These are phyloP conservation scores for Erodium chrysanthum DNA, from an alignment of 441 rosid species.

Conservation along the genomic window DNA sequence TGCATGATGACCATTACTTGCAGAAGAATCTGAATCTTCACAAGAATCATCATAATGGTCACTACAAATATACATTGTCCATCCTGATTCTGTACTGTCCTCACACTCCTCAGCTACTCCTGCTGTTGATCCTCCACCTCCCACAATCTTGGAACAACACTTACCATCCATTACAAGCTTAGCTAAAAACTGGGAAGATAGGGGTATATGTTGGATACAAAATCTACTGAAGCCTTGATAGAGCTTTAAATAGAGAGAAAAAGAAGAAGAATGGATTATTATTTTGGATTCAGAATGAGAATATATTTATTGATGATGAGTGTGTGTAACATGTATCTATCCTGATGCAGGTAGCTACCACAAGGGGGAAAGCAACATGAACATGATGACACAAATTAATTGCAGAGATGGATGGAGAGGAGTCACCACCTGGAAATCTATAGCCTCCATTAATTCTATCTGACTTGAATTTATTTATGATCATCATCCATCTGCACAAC, in stretches of 20 bases:
- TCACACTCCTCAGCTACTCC: not conserved
- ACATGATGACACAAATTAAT: constrained; percentile 3
- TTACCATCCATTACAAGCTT: not conserved
- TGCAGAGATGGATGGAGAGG: not conserved
- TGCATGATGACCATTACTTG: not conserved
- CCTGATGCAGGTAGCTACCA: not conserved
- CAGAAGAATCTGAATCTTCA: constrained; percentile 2
- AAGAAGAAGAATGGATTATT: not conserved
- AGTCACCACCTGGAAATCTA: constrained; percentile 4
- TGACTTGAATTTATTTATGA: not conserved
- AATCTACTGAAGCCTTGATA: not conserved
- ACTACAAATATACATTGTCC: constrained; percentile 2
- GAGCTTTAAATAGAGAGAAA: not conserved
- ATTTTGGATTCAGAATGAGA: not conserved
- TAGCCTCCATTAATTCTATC: not conserved
- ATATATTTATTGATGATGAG: not conserved
- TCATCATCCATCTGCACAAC: not conserved
- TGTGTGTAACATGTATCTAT: not conserved
- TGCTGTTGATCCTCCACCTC: not conserved
- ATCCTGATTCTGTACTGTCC: constrained; percentile 1
- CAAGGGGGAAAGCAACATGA: constrained; percentile 1
- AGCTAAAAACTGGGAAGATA: not conserved
- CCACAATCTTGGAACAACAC: constrained; percentile 1
- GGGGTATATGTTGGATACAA: not conserved
- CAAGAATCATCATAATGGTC: not conserved